Evolutionary conservation across 2,329 filamentous ascomycete species (phyloP).

Genomic region (Microdochium paspali): DNA sequence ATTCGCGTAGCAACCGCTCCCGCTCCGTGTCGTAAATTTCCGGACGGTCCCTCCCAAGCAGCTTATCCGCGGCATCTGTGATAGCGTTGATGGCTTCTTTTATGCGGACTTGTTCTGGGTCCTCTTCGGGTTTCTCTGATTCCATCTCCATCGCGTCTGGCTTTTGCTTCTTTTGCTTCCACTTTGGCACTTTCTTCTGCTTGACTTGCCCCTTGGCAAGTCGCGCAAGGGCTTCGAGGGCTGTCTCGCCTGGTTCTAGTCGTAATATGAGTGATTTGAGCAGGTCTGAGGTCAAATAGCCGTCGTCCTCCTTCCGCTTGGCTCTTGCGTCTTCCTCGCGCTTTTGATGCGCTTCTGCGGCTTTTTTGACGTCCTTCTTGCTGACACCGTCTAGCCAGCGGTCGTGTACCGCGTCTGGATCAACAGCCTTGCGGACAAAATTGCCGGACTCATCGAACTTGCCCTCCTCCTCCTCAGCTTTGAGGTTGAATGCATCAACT

Average conservation of each 20-base stretch:
- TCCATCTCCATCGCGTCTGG: constrained; percentile 63
- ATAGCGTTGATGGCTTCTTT: constrained; percentile 70
- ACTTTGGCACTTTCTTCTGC: constrained; percentile 49
- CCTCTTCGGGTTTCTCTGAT: constrained; percentile 40
- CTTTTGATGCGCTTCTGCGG: constrained; percentile 78
- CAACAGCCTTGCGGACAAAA: constrained; percentile 78
- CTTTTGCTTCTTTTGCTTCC: constrained; percentile 62
- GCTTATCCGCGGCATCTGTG: constrained; percentile 80
- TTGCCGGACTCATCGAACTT: constrained; percentile 87
- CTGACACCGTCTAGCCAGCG: constrained; percentile 85
- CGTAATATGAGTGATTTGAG: constrained; percentile 62
- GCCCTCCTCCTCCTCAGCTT: constrained; percentile 81
- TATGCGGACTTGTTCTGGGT: constrained; percentile 60
- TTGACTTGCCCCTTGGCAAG: constrained; percentile 61
- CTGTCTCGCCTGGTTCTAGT: constrained; percentile 74
- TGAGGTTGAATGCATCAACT: constrained; percentile 94
- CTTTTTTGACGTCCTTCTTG: constrained; percentile 86
- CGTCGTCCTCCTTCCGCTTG: constrained; percentile 66
- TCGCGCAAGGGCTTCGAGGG: constrained; percentile 77
- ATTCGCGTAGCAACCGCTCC: constrained; percentile 75
- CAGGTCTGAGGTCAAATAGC: constrained; percentile 62
- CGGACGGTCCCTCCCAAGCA: constrained; percentile 71
- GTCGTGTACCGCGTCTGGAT: constrained; percentile 87
- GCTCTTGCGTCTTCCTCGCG: constrained; percentile 68
- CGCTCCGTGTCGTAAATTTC: constrained; percentile 91